Evolutionary conservation across 129 eudicot species (phyloP).

Genomic region (Smallanthus sonchifolius): DNA sequence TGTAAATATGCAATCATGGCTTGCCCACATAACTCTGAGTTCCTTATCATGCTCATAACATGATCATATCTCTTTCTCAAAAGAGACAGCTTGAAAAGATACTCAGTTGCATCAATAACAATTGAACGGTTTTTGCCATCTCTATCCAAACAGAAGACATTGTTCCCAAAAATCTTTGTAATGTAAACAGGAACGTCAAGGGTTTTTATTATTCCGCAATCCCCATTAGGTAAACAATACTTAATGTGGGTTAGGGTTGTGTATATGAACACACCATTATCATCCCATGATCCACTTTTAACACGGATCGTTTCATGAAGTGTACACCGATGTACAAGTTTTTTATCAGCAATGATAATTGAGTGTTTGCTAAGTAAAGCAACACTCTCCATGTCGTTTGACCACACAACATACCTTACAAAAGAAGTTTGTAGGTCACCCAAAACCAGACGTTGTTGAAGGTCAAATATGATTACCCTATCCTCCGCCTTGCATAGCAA

Average conservation of each 20-base stretch:
- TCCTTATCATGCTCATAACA: constrained; percentile 63
- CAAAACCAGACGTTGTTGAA: constrained; percentile 53
- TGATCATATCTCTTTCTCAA: constrained; percentile 56
- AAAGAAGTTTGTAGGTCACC: constrained; percentile 62
- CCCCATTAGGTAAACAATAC: constrained; percentile 66
- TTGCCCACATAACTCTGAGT: constrained; percentile 68
- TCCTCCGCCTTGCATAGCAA: constrained; percentile 61
- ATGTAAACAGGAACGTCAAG: constrained; percentile 59
- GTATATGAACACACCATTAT: constrained; percentile 59
- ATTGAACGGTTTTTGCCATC: constrained; percentile 59
- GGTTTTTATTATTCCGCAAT: constrained; percentile 54
- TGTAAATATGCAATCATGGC: constrained; percentile 70
- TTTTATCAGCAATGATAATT: constrained; percentile 54
- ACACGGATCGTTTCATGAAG: constrained; percentile 72
- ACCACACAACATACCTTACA: constrained; percentile 67
- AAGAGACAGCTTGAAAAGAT: constrained; percentile 46
- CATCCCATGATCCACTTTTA: constrained; percentile 71
- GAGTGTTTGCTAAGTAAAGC: constrained; percentile 62
- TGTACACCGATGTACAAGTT: constrained; percentile 53
- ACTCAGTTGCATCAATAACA: constrained; percentile 59
- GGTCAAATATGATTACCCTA: constrained; percentile 58
- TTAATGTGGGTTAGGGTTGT: constrained; percentile 59
- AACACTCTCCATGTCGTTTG: constrained; percentile 61
- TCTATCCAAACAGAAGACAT: constrained; percentile 59
- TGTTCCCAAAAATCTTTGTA: constrained; percentile 50